These are phyloP conservation scores for Hypocrella siamensis DNA, from an alignment of 2,329 filamentous ascomycete species.

Conservation along the genomic window DNA sequence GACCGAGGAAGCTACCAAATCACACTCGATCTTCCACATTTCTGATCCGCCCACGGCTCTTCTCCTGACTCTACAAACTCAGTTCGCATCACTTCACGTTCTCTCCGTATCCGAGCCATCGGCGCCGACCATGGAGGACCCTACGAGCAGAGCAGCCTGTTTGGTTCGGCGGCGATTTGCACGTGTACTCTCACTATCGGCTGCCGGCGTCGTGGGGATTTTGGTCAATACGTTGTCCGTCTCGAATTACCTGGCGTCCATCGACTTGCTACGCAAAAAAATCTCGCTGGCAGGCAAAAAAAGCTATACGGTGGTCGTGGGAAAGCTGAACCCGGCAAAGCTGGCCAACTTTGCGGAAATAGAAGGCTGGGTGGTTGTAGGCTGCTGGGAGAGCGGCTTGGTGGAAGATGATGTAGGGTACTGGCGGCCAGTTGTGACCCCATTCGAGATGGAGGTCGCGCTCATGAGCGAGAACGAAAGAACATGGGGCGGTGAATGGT, in stretches of 20 bases:
- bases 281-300: conserved; percentile 81
- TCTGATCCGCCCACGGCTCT: conserved; percentile 67
- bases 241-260: conserved; percentile 71
- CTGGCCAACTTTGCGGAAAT: conserved; percentile 93
- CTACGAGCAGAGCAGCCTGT: conserved; percentile 28
- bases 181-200: conserved; percentile 63
- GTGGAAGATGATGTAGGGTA: conserved; percentile 73
- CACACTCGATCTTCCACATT: conserved; percentile 73
- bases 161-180: conserved; percentile 76
- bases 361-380: conserved; percentile 91
- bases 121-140: conserved; percentile 31
- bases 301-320: conserved; percentile 89
- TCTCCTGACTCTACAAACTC: conserved; percentile 72
- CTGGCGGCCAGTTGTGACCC: conserved; percentile 82
- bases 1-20: conserved; percentile 31
- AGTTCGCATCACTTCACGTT: conserved; percentile 64
- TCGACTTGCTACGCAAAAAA: conserved; percentile 54
- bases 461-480: conserved; percentile 60
- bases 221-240: conserved; percentile 92
- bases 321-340: conserved; percentile 90
- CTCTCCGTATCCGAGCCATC: conserved; percentile 47
- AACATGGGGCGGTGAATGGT: conserved; percentile 80
- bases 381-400: conserved; percentile 93
- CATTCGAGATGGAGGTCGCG: conserved; percentile 75
- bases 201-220: conserved; percentile 77